Conservation (phyloP, 2,329 filamentous ascomycete species). For the Dactylellina drechsleri region DNA sequence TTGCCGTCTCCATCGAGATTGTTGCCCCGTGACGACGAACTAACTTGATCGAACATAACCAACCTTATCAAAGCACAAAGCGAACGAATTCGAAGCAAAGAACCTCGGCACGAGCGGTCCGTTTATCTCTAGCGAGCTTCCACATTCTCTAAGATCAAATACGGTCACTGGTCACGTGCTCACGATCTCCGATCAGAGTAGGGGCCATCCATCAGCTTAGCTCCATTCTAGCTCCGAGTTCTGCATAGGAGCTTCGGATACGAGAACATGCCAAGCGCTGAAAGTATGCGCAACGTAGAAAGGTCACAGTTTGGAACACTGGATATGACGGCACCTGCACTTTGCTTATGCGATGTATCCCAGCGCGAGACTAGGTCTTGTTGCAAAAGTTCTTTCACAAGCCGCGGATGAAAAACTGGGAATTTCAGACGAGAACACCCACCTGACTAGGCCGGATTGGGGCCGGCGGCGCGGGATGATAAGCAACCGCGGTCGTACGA, state of each 20-base stretch:
- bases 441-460: constrained; percentile 54
- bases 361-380: constrained; percentile 17
- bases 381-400: constrained; percentile 16
- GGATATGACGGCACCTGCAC: constrained; percentile 48
- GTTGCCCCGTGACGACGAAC: constrained; percentile 25
- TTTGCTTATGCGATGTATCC: constrained; percentile 42
- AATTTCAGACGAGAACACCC: constrained; percentile 50
- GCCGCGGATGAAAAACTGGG: constrained; percentile 45
- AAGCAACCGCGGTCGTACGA: constrained; percentile 53
- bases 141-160: background rate
- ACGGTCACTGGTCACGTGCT: no score
- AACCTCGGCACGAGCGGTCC: constrained; percentile 1
- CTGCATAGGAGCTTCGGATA: constrained; percentile 1
- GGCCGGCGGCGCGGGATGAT: constrained; percentile 53
- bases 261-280: constrained; percentile 17
- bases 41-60: background rate
- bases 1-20: constrained; percentile 16
- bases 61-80: background rate
- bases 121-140: background rate
- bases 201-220: constrained; percentile 33
- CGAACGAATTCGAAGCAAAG: background rate
- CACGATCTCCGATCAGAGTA: background rate
- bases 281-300: constrained; percentile 22
- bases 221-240: constrained; percentile 16
- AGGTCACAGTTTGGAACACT: constrained; percentile 16